These are phyloP conservation scores for Colletotrichum sp. DNA, from an alignment of 2,329 filamentous ascomycete genomes.

Conservation along the genomic window DNA sequence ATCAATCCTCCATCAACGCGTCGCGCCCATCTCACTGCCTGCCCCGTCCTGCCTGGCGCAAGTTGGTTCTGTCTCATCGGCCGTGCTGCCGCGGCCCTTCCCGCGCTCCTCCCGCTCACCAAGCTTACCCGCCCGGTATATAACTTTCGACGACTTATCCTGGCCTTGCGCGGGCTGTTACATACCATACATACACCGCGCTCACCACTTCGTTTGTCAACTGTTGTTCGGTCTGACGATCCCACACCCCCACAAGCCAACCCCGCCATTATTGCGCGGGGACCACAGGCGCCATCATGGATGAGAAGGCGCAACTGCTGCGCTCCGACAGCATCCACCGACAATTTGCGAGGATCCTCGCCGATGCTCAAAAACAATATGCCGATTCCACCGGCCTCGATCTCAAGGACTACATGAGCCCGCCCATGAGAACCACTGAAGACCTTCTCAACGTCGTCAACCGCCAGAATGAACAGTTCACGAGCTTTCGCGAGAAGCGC, in stretches of 20 bases:
- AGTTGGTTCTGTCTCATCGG: neutral
- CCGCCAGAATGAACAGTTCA: conserved; percentile 39
- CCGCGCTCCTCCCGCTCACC: conserved; percentile 1
- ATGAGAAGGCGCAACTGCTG: conserved; percentile 1
- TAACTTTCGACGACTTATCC: neutral
- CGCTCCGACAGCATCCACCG: conserved; percentile 14
- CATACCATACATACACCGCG: neutral
- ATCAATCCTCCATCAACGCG: neutral
- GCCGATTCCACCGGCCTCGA: conserved; percentile 30
- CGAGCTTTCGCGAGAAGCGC: conserved; percentile 39
- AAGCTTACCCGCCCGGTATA: neutral
- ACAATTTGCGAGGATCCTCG: conserved; percentile 33
- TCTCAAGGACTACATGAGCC: conserved; percentile 35
- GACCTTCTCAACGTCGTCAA: conserved; percentile 37
- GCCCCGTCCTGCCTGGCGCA: neutral
- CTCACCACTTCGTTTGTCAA: neutral
- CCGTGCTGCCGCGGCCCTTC: neutral
- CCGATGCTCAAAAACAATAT: conserved; percentile 38
- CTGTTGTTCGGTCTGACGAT: neutral
- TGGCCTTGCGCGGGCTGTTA: neutral
- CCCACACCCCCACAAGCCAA: neutral
- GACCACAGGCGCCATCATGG: neutral
- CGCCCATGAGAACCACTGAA: conserved; percentile 35
- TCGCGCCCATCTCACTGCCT: neutral
- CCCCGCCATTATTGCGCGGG: neutral